Evolutionary conservation across 257 asterid species (phyloP), one percentile per base, ranked within the genome.

Genomic region (Leonotis leonurus): DNA sequence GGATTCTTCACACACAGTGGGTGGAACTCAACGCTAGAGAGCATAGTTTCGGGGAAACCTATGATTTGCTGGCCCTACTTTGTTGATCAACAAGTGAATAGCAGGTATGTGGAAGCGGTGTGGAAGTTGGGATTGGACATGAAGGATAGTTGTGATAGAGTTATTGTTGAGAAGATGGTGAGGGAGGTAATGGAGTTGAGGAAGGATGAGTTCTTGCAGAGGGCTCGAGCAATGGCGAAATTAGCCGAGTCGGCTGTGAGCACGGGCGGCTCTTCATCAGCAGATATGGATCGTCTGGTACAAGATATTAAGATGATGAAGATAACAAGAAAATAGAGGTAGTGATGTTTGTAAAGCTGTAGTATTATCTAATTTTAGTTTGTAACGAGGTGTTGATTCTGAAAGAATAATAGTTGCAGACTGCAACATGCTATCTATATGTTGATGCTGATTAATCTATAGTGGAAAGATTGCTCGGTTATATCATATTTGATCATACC

Each of bases 111-210:
- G 1, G 78, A 13, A 0, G 72, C 59, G 16, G 80, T 79, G 17
- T 82, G 85, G 89, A 72, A 54, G 53, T 0, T 82, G 1, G 89
- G 89, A 0, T 36, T 79, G 64, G 85, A 84, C 64, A 77, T 85
- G 85, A 85, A 85, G 18, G 94, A 85, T 14, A 75, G 60, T 0
- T 83, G 87, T 16, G 78, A 83, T 25, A 69, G 90, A 37, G 75
- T 44, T 10, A 39, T 56, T 0, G 54, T 80, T 5, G 86, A 81
- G 43, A 75, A 32, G 56, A 75, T 70, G 77, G 58, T 80, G 3
- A 71, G 75, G 25, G 84, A 83, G 29, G 6, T 83, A 8, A 85
- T 83, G 90, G 90, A 66, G n/a, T 67, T 13, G 59, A 78, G 64
- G 59, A 83, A 73, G 14, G 77, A 73, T 16, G 85, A 81, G 26